Evolutionary conservation across 1,284 basidiomycete genomes (phyloP), one percentile per base, ranked within the genome.

Genomic region (Fomes fomentarius): DNA sequence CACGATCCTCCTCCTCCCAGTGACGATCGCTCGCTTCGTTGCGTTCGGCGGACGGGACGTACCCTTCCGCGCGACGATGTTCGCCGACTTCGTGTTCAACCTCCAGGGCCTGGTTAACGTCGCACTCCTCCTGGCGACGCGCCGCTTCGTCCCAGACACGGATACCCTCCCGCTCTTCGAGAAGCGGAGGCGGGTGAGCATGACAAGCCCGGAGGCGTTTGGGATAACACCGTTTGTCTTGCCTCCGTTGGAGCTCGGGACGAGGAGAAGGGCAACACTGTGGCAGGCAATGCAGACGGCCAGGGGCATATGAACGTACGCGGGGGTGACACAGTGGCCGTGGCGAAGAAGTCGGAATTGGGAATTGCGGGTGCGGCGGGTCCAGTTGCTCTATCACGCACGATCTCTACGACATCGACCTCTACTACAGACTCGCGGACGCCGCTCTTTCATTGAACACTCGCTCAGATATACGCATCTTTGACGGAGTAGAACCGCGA

Each of bases 81-180:
- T 69, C 37, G 61, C 74, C 7, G 74, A 72, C 54, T 58, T 68
- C 44, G 62, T 76, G 49, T 76, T 74, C 67, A 72, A 75, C 51
- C 67, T 76, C 15, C 70, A 69, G 52, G 72, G 73, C 17, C 56
- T 73, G 43, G 69, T 64, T 17, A 74, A 74, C 55, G 64, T 69
- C 19, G 26, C 69, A 12, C 63, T 74, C 31, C 63, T 74, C 31
- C 50, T 70, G 26, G 39, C 60, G 22, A 73, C 70, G 25, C 65
- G 66, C 30, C 66, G 63, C 11, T 54, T 64, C 45, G 63, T 74
- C 25, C 69, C 71, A 11, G 65, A 69, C 47, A 55, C 62, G 19
- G 45, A 47, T 8, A 50, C 58, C 10, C 57, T 72, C 6, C 71
- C 71, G 1, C 50, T 65, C 19, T 65, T 71, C 45, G 62, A 57